Conservation (phyloP, 768 basidiomycete species). For the Amyloporia xantha region DNA sequence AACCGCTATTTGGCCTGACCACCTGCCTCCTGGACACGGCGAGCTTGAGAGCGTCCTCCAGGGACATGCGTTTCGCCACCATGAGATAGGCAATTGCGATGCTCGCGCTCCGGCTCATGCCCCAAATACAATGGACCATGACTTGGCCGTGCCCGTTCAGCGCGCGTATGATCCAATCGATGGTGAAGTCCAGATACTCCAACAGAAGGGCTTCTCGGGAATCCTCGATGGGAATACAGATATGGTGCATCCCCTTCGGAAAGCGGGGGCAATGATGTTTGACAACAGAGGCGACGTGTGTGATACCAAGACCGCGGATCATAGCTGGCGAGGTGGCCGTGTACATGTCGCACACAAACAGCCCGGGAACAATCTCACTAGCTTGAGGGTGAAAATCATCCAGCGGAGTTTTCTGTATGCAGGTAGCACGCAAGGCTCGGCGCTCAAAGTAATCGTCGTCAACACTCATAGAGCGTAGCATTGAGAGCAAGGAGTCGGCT, state of each 20-base stretch:
- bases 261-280: constrained; percentile 28
- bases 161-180: constrained; percentile 42
- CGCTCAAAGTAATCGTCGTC: constrained; percentile 21
- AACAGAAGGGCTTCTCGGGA: constrained; percentile 32
- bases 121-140: constrained; percentile 26
- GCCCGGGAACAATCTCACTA: constrained; percentile 24
- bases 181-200: constrained; percentile 36
- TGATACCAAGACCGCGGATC: constrained; percentile 19
- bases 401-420: constrained; percentile 16
- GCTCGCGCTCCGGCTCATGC: constrained; percentile 25
- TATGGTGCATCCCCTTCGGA: constrained; percentile 28
- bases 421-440: constrained; percentile 12
- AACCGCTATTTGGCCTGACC: constrained; percentile 27
- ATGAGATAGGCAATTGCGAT: constrained; percentile 25
- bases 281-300: constrained; percentile 23
- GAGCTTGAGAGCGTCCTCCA: constrained; percentile 19
- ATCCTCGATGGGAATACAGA: constrained; percentile 49
- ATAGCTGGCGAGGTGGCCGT: constrained; percentile 20
- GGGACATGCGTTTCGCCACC: constrained; percentile 20
- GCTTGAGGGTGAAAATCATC: constrained; percentile 21
- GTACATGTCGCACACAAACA: constrained; percentile 24
- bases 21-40: constrained; percentile 18
- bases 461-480: constrained; percentile 15
- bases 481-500: constrained; percentile 10
- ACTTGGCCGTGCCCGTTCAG: constrained; percentile 25